These are phyloP conservation scores for Tulasnella sp. DNA, from an alignment of 768 basidiomycete genomes.

Conservation along the genomic window DNA sequence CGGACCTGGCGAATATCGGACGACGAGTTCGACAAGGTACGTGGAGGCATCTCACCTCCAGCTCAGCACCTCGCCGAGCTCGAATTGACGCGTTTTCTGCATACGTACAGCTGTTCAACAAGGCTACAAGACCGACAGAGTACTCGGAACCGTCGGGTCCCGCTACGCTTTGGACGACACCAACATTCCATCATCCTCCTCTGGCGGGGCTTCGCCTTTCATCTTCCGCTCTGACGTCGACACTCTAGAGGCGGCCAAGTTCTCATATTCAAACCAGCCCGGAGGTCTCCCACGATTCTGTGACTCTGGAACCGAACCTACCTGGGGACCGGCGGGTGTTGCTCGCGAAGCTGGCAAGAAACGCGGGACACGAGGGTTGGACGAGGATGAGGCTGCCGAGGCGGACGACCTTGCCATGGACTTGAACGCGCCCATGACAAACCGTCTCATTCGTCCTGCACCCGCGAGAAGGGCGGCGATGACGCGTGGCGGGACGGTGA, in stretches of 20 bases:
- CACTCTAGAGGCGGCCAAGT: background rate
- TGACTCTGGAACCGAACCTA: slow-evolving; percentile 13
- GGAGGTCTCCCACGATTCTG: slow-evolving; percentile 10
- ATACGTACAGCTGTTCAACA: background rate
- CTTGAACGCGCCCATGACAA: background rate
- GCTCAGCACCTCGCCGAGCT: background rate
- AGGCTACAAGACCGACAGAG: slow-evolving; percentile 22
- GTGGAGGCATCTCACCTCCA: background rate
- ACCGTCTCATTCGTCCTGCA: slow-evolving; percentile 2
- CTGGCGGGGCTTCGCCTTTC: background rate
- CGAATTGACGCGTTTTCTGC: background rate
- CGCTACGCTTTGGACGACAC: background rate
- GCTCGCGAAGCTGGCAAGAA: background rate
- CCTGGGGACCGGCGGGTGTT: slow-evolving; percentile 6
- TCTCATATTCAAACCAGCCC: background rate
- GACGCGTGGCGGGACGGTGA: background rate
- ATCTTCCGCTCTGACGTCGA: slow-evolving; percentile 24
- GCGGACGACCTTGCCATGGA: slow-evolving; percentile 1
- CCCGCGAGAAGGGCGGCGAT: background rate
- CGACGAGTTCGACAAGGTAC: slow-evolving; percentile 17
- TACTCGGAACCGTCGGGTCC: background rate
- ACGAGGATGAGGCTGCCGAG: slow-evolving; percentile 16
- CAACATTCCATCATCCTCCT: background rate
- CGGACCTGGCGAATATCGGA: slow-evolving; percentile 4
- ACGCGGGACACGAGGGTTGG: slow-evolving; percentile 3